phyloP scores from a whole-genome alignment of 192 early-diverging fungal genomes.

The Gaertneriomyces sp. region DNA sequence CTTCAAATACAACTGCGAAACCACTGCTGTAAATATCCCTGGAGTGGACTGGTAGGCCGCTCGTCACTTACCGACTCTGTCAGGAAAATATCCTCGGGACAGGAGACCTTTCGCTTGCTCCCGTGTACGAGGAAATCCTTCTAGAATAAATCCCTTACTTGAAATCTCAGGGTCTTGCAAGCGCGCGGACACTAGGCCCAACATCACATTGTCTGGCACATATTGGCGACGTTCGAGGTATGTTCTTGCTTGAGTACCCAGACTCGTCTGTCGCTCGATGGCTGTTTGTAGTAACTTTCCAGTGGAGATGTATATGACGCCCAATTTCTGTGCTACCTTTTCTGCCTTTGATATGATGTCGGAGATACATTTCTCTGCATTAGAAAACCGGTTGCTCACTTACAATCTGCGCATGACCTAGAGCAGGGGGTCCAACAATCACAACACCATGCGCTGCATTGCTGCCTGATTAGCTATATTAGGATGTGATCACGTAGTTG shows the following conservation, averaged over 20 bases:
- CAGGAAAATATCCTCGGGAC: slow-evolving; percentile 35
- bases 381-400: neutral
- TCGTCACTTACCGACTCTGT: slow-evolving; percentile 33
- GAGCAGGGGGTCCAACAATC: slow-evolving; percentile 29
- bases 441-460: slow-evolving; percentile 13
- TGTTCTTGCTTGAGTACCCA: slow-evolving; percentile 47
- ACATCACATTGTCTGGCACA: slow-evolving; percentile 53
- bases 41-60: neutral
- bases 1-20: slow-evolving; percentile 33
- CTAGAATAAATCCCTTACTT: slow-evolving; percentile 40
- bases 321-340: slow-evolving; percentile 30
- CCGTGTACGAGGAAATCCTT: slow-evolving; percentile 52
- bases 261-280: slow-evolving; percentile 42
- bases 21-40: neutral
- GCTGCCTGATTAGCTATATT: neutral
- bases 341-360: slow-evolving; percentile 28
- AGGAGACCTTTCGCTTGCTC: slow-evolving; percentile 47
- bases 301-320: slow-evolving; percentile 42
- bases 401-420: slow-evolving; percentile 28
- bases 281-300: slow-evolving; percentile 37
- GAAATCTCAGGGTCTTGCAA: slow-evolving; percentile 46
- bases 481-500: neutral
- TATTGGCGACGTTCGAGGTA: slow-evolving; percentile 49
- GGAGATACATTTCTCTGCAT: slow-evolving; percentile 4
- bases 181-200: slow-evolving; percentile 40